Percentiles rank a stretch among this genome's conserved stretches.
Evolutionary conservation across 1,284 basidiomycete species (phyloP).

Genomic region (Microbotryum scabiosae): DNA sequence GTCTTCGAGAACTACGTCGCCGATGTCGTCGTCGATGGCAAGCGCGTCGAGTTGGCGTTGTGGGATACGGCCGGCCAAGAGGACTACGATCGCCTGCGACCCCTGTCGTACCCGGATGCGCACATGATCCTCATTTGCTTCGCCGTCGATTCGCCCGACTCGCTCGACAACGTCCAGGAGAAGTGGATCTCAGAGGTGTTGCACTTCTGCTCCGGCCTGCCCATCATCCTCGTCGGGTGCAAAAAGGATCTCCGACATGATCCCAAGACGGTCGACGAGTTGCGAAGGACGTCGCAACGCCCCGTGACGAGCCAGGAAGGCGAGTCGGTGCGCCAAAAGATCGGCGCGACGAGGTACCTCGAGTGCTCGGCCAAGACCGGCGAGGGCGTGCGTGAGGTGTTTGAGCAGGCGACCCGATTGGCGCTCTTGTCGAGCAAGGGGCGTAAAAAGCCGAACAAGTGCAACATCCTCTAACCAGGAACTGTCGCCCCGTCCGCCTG

Average conservation of each 20-base stretch:
- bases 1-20: conserved; percentile 83
- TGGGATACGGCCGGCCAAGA: conserved; percentile 99
- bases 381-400: conserved; percentile 82
- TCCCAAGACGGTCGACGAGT: conserved; percentile 78
- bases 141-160: conserved; percentile 92
- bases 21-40: conserved; percentile 76
- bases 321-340: conserved; percentile 70
- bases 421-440: conserved; percentile 47
- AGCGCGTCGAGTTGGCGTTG: conserved; percentile 83
- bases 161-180: conserved; percentile 87
- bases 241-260: conserved; percentile 88
- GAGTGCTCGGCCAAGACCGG: conserved; percentile 93
- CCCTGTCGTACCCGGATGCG: conserved; percentile 90
- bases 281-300: conserved; percentile 79
- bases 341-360: conserved; percentile 79
- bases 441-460: conserved; percentile 65
- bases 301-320: conserved; percentile 70
- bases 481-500: background rate
- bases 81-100: conserved; percentile 90
- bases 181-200: conserved; percentile 98
- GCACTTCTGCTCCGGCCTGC: conserved; percentile 92
- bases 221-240: conserved; percentile 83
- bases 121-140: conserved; percentile 96
- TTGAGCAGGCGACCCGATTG: conserved; percentile 58
- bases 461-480: conserved; percentile 58